Conservation (phyloP, 2,329 filamentous ascomycete genomes). For the Colletotrichum magnum region DNA sequence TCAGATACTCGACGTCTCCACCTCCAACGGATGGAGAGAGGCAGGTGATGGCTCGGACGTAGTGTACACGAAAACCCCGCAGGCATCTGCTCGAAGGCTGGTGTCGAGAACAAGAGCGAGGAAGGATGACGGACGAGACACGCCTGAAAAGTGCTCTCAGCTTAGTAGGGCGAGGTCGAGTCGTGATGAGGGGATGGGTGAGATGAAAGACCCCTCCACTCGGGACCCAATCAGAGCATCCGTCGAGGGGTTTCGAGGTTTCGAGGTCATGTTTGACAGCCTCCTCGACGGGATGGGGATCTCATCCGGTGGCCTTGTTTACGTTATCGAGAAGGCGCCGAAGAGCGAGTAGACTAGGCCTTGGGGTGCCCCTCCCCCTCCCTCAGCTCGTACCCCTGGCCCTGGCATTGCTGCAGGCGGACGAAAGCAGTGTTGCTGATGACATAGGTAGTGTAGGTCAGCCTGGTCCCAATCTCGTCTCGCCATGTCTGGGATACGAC, state of each 20-base stretch:
- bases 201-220: slow-evolving; percentile 15
- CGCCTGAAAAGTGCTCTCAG: background rate
- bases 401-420: slow-evolving; percentile 32
- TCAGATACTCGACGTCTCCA: slow-evolving; percentile 30
- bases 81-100: slow-evolving; percentile 6
- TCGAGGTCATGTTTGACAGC: slow-evolving; percentile 17
- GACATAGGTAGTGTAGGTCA: slow-evolving; percentile 30
- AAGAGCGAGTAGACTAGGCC: slow-evolving; percentile 19
- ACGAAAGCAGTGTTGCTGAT: slow-evolving; percentile 33
- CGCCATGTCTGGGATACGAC: slow-evolving; percentile 18
- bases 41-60: slow-evolving; percentile 29
- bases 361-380: slow-evolving; percentile 31
- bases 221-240: slow-evolving; percentile 10
- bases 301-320: slow-evolving; percentile 28
- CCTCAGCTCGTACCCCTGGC: slow-evolving; percentile 30
- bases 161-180: slow-evolving; percentile 1
- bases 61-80: slow-evolving; percentile 19
- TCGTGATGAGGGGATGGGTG: slow-evolving; percentile 31
- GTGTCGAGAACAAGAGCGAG: background rate
- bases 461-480: slow-evolving; percentile 15
- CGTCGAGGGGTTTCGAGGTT: slow-evolving; percentile 3
- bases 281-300: slow-evolving; percentile 26
- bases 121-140: slow-evolving; percentile 3
- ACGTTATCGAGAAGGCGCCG: slow-evolving; percentile 32
- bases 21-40: slow-evolving; percentile 20